Conservation (phyloP, 2,329 filamentous ascomycete genomes). For the Fusarium sp. region DNA sequence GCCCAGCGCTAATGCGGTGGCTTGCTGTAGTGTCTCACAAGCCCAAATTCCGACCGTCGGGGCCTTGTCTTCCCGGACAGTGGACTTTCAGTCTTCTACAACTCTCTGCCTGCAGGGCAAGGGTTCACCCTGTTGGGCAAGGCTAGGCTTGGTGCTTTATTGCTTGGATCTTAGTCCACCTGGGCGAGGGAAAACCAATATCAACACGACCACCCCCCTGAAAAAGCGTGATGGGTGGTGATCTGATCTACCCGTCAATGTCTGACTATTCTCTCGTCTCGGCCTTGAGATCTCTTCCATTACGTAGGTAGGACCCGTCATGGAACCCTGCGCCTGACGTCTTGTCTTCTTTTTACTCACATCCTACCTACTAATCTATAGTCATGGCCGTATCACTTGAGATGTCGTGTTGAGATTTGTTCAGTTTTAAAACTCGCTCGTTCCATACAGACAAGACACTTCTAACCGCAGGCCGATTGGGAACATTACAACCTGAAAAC, state of each 20-base stretch:
- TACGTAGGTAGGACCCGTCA: slow-evolving; percentile 31
- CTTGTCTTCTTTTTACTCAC: slow-evolving; percentile 6
- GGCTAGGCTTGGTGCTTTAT: slow-evolving; percentile 4
- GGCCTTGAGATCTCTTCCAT: slow-evolving; percentile 21
- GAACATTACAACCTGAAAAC: slow-evolving; percentile 4
- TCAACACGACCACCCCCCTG: slow-evolving; percentile 40
- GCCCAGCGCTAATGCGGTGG: slow-evolving; percentile 44
- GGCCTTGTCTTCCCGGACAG: slow-evolving; percentile 35
- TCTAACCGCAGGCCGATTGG: slow-evolving; percentile 20
- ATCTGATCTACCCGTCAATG: background rate
- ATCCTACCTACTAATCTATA: background rate
- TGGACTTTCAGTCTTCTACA: too few relatives aligned
- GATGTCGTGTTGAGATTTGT: slow-evolving; percentile 14
- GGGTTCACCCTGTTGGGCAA: slow-evolving; percentile 17
- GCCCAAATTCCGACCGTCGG: slow-evolving; percentile 45
- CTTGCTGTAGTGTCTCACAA: slow-evolving; percentile 46
- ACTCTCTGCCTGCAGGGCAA: background rate
- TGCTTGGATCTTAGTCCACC: background rate
- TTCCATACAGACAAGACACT: background rate
- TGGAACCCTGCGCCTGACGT: slow-evolving; percentile 40
- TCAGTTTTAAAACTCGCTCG: slow-evolving; percentile 1
- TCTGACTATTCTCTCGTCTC: slow-evolving; percentile 8
- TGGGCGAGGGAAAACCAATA: slow-evolving; percentile 23
- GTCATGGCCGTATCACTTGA: slow-evolving; percentile 25
- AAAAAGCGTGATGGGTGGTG: background rate